Percentiles rank a stretch among this genome's conserved stretches.
Conservation (phyloP, 768 basidiomycete genomes). For the Galerina marginata region DNA sequence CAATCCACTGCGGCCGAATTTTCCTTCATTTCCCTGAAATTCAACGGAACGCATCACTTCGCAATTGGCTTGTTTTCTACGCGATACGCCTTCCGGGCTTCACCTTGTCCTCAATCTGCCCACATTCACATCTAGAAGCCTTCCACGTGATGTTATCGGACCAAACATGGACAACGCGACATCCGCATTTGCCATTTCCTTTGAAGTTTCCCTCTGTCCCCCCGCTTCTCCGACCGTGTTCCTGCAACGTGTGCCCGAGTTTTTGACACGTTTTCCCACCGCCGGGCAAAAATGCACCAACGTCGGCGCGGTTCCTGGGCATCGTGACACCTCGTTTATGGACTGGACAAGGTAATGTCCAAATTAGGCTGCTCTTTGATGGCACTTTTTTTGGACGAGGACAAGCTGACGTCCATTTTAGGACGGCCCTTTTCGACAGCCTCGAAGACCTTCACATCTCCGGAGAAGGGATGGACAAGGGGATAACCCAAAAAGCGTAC, state of each 20-base stretch:
- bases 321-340: slow-evolving; percentile 27
- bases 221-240: slow-evolving; percentile 12
- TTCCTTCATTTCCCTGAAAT: slow-evolving; percentile 4
- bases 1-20: neutral
- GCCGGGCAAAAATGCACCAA: slow-evolving; percentile 7
- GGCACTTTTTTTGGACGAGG: slow-evolving; percentile 14
- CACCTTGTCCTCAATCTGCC: slow-evolving; percentile 20
- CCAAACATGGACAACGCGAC: slow-evolving; percentile 2
- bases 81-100: slow-evolving; percentile 19
- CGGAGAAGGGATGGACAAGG: slow-evolving; percentile 39
- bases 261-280: slow-evolving; percentile 24
- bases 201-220: slow-evolving; percentile 17
- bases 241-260: slow-evolving; percentile 1
- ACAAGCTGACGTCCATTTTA: slow-evolving; percentile 23
- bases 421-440: slow-evolving; percentile 15
- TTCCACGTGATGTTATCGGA: slow-evolving; percentile 20
- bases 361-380: slow-evolving; percentile 29
- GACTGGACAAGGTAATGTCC: slow-evolving; percentile 39
- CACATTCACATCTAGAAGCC: neutral
- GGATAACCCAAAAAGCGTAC: slow-evolving; percentile 46
- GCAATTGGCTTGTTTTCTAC: neutral
- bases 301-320: slow-evolving; percentile 12
- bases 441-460: slow-evolving; percentile 17
- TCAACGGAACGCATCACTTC: neutral
- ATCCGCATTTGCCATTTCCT: slow-evolving; percentile 22